These are phyloP conservation scores for Parasitella parasitica DNA, from an alignment of 371 early-diverging fungal species.

Conservation along the genomic window DNA sequence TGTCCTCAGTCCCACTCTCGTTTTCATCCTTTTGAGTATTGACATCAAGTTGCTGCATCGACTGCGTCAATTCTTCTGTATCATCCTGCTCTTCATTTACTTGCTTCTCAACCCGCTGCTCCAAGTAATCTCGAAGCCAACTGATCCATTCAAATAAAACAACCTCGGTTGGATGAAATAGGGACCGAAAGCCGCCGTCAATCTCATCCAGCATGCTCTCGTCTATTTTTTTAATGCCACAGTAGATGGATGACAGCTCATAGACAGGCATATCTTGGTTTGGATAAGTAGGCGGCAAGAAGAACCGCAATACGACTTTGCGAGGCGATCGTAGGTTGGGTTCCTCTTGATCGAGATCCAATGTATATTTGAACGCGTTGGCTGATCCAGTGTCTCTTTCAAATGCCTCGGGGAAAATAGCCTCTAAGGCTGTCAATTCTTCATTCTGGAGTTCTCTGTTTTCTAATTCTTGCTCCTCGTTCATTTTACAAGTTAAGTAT, in stretches of 20 bases:
- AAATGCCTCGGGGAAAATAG: constrained; percentile 41
- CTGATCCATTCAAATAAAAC: constrained; percentile 78
- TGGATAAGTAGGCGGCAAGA: constrained; percentile 72
- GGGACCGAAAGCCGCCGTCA: constrained; percentile 48
- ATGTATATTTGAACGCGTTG: constrained; percentile 27
- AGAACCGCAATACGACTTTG: constrained; percentile 45
- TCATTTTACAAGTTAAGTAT: not conserved
- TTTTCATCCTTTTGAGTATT: constrained; percentile 4
- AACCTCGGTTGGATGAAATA: constrained; percentile 70
- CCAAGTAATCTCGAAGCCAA: constrained; percentile 66
- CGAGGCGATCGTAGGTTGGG: constrained; percentile 34
- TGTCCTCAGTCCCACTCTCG: constrained; percentile 4
- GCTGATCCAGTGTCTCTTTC: constrained; percentile 12
- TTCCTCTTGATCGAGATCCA: constrained; percentile 39
- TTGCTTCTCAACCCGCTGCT: constrained; percentile 17
- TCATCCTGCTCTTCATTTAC: constrained; percentile 4
- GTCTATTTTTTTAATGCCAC: constrained; percentile 55
- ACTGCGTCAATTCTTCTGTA: not conserved
- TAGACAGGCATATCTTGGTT: constrained; percentile 64
- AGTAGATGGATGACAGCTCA: constrained; percentile 69
- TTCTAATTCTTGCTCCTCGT: constrained; percentile 18
- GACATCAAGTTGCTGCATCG: not conserved
- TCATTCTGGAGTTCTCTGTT: constrained; percentile 39
- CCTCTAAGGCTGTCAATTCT: constrained; percentile 39
- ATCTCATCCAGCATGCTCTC: constrained; percentile 45